phyloP scores from a whole-genome alignment of 1,139 yeast genomes.

The Lodderomyces metapsilosis region DNA sequence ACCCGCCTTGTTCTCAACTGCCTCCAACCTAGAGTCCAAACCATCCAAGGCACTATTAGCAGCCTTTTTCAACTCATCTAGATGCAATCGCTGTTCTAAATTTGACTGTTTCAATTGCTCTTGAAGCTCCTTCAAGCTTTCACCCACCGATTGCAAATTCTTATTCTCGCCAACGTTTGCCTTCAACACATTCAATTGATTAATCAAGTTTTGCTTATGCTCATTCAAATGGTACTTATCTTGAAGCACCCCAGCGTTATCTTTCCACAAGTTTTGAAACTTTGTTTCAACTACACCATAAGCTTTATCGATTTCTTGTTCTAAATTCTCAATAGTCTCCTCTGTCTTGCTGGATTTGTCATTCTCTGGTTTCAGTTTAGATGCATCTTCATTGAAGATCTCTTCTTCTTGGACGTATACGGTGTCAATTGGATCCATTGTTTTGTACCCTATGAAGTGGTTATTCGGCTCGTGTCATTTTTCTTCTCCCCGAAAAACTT shows the following conservation, averaged over 20 bases:
- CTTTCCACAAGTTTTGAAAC: slow-evolving; percentile 38
- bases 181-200: slow-evolving; percentile 33
- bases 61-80: slow-evolving; percentile 23
- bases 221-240: slow-evolving; percentile 42
- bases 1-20: slow-evolving; percentile 64
- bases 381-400: slow-evolving; percentile 11
- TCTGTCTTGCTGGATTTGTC: slow-evolving; percentile 32
- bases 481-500: neutral
- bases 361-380: slow-evolving; percentile 5
- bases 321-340: slow-evolving; percentile 48
- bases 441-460: too few relatives aligned
- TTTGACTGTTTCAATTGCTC: slow-evolving; percentile 27
- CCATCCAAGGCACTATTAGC: slow-evolving; percentile 63
- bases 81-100: slow-evolving; percentile 16
- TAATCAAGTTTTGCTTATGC: slow-evolving; percentile 34
- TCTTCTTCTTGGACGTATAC: slow-evolving; percentile 18
- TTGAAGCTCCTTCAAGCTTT: slow-evolving; percentile 31
- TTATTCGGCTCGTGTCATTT: neutral
- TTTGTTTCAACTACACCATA: slow-evolving; percentile 44
- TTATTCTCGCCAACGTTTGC: slow-evolving; percentile 19
- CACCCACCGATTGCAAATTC: slow-evolving; percentile 22
- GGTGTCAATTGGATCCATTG: slow-evolving; percentile 38
- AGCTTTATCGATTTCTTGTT: slow-evolving; percentile 53
- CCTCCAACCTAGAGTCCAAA: slow-evolving; percentile 66
- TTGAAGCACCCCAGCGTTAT: slow-evolving; percentile 31